These are phyloP conservation scores for Cryptococcus sp. DNA, from an alignment of 1,284 basidiomycete species.

Conservation along the genomic window DNA sequence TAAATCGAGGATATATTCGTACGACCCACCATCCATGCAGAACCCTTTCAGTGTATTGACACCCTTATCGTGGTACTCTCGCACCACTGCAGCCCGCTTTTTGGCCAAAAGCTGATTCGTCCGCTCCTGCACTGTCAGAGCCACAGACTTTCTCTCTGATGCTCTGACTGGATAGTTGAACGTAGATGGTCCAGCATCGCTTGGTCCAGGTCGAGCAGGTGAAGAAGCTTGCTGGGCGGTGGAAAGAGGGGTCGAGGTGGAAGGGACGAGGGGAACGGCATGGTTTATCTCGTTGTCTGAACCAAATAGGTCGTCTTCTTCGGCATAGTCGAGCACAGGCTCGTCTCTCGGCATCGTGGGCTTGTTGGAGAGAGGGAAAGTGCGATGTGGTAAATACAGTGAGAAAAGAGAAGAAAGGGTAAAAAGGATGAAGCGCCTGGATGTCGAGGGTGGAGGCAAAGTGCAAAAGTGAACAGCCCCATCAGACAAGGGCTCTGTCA, in stretches of 20 bases:
- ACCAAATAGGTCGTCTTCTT: constrained; percentile 34
- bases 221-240: background rate
- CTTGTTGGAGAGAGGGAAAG: too few relatives aligned
- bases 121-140: constrained; percentile 7
- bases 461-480: too few relatives aligned
- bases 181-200: background rate
- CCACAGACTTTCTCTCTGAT: background rate
- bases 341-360: background rate
- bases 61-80: constrained; percentile 1
- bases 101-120: constrained; percentile 14
- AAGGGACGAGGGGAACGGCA: background rate
- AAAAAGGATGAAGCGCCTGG: too few relatives aligned
- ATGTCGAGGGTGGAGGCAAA: too few relatives aligned
- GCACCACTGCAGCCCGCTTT: constrained; percentile 4
- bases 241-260: background rate
- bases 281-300: constrained; percentile 16
- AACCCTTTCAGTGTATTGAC: constrained; percentile 11
- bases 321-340: constrained; percentile 16
- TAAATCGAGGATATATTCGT: background rate
- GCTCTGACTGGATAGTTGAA: background rate
- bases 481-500: too few relatives aligned
- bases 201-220: background rate
- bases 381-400: too few relatives aligned
- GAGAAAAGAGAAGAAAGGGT: too few relatives aligned
- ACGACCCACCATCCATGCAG: constrained; percentile 16